A percentile compares a stretch with the other conserved stretches of the same genome.
Conservation (phyloP, 805 yeast genomes). For the Kluyveromyces wickerhamii region DNA sequence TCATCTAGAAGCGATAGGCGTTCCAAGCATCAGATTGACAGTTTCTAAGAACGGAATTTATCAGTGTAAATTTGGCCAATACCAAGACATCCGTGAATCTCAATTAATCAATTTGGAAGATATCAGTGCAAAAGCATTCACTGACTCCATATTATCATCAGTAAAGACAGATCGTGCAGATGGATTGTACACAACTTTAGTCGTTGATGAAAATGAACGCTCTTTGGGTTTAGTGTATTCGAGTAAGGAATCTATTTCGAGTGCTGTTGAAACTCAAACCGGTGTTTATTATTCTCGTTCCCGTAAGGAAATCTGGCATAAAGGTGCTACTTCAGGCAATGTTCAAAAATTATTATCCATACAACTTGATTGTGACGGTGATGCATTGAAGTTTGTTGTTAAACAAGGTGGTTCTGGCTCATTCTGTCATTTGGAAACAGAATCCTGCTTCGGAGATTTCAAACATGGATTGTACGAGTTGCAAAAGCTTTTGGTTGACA, state of each 20-base stretch:
- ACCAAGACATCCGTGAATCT: slow-evolving; percentile 10
- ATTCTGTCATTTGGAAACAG: slow-evolving; percentile 78
- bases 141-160: slow-evolving; percentile 34
- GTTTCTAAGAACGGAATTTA: slow-evolving; percentile 17
- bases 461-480: slow-evolving; percentile 51
- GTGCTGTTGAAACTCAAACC: slow-evolving; percentile 69
- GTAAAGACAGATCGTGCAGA: slow-evolving; percentile 79
- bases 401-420: slow-evolving; percentile 72
- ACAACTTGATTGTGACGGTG: slow-evolving; percentile 85
- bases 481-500: slow-evolving; percentile 55
- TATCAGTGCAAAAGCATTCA: slow-evolving; percentile 14
- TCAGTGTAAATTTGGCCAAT: slow-evolving; percentile 13
- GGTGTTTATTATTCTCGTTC: slow-evolving; percentile 92
- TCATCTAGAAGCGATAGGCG: slow-evolving; percentile 37
- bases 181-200: slow-evolving; percentile 78
- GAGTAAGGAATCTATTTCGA: slow-evolving; percentile 68
- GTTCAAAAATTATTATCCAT: slow-evolving; percentile 67
- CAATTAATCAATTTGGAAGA: slow-evolving; percentile 10
- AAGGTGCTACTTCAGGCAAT: slow-evolving; percentile 95
- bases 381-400: slow-evolving; percentile 80
- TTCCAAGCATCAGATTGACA: slow-evolving; percentile 43
- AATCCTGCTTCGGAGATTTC: slow-evolving; percentile 74
- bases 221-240: slow-evolving; percentile 90
- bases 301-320: slow-evolving; percentile 88
- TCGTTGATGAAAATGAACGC: slow-evolving; percentile 58